Evolutionary conservation across 306 rosid genomes (phyloP).

Genomic region (Vicia sativa): DNA sequence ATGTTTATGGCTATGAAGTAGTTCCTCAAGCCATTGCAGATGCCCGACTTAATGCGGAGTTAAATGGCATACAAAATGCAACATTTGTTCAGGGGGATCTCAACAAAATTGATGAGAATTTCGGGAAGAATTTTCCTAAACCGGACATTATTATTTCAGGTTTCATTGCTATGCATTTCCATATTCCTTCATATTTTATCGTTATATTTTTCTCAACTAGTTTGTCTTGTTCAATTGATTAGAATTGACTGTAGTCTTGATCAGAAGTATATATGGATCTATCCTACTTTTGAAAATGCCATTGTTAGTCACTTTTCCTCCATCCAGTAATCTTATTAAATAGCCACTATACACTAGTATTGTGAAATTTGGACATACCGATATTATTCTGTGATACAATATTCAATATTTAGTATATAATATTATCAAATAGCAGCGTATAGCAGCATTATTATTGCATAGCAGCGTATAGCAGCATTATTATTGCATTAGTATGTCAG

Average conservation of each 20-base stretch:
- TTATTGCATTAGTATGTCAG: neutral
- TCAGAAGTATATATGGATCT: constrained; percentile 22
- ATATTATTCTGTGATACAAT: no score
- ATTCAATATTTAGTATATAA: no score
- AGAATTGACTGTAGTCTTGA: constrained; percentile 25
- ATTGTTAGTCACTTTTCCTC: constrained; percentile 10
- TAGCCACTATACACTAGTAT: no score
- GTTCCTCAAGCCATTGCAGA: constrained; percentile 86
- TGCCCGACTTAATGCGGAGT: constrained; percentile 76
- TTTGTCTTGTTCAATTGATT: constrained; percentile 25
- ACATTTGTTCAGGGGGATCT: constrained; percentile 94
- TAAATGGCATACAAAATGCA: constrained; percentile 79
- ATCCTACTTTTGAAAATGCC: constrained; percentile 13
- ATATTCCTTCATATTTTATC: constrained; percentile 19
- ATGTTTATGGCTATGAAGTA: constrained; percentile 93
- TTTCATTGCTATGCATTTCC: constrained; percentile 34
- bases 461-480: no score
- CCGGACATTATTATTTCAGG: constrained; percentile 94
- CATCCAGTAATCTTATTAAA: neutral
- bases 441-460: no score
- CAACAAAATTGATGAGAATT: constrained; percentile 82
- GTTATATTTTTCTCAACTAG: constrained; percentile 17
- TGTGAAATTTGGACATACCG: no score
- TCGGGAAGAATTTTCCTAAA: constrained; percentile 83
- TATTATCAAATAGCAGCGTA: no score